These are phyloP conservation scores for Fusarium goolgardi DNA, from an alignment of 2,329 filamentous ascomycete genomes.

Conservation along the genomic window DNA sequence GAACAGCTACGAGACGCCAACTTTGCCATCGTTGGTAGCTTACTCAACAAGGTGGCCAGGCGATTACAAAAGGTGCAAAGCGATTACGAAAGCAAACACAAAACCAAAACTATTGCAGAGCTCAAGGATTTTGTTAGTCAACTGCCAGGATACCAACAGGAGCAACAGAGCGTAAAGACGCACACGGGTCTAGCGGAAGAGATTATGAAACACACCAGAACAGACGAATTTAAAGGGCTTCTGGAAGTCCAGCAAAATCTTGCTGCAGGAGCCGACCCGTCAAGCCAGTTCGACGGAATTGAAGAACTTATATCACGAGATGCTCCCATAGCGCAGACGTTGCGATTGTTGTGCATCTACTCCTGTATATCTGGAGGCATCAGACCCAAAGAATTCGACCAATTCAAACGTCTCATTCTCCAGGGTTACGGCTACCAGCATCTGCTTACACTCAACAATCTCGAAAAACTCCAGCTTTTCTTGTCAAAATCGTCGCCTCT, in stretches of 20 bases:
- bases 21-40: slow-evolving; percentile 90
- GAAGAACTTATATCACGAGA: slow-evolving; percentile 95
- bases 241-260: slow-evolving; percentile 97
- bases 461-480: slow-evolving; percentile 92
- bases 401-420: slow-evolving; percentile 86
- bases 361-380: slow-evolving; percentile 91
- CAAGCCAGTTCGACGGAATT: slow-evolving; percentile 87
- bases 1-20: slow-evolving; percentile 90
- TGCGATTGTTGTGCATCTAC: slow-evolving; percentile 90
- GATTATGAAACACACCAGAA: slow-evolving; percentile 91
- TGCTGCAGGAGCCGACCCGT: slow-evolving; percentile 88
- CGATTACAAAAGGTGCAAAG: slow-evolving; percentile 83
- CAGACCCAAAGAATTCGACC: slow-evolving; percentile 87
- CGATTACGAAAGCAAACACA: slow-evolving; percentile 92
- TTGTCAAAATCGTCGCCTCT: slow-evolving; percentile 80
- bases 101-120: slow-evolving; percentile 88
- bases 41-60: slow-evolving; percentile 90
- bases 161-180: slow-evolving; percentile 91
- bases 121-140: slow-evolving; percentile 96
- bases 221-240: slow-evolving; percentile 87
- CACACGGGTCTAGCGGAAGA: slow-evolving; percentile 95
- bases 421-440: slow-evolving; percentile 97
- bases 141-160: slow-evolving; percentile 89
- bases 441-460: slow-evolving; percentile 84
- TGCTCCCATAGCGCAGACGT: slow-evolving; percentile 80